Conservation (phyloP, 371 early-diverging fungal species). For the Mycotypha africana region DNA sequence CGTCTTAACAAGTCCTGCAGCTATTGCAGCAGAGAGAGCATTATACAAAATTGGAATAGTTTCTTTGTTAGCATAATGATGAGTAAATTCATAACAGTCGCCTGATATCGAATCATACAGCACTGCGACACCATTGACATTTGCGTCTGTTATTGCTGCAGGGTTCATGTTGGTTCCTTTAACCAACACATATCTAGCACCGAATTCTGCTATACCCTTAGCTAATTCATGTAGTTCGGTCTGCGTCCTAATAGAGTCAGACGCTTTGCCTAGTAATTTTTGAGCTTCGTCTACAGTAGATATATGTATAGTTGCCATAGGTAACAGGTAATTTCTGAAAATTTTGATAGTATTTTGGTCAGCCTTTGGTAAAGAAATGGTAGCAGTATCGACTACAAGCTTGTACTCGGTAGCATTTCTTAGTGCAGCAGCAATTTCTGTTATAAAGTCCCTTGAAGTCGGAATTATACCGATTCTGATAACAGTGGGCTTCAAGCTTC, state of each 20-base stretch:
- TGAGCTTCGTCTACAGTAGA: constrained; percentile 86
- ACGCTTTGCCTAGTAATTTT: constrained; percentile 29
- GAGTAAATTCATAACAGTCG: constrained; percentile 40
- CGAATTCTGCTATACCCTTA: constrained; percentile 35
- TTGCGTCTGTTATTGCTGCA: constrained; percentile 6
- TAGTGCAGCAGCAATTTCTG: constrained; percentile 43
- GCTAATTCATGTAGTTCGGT: constrained; percentile 54
- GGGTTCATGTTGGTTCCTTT: constrained; percentile 82
- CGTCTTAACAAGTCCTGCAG: constrained; percentile 64
- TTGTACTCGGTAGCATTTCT: constrained; percentile 26
- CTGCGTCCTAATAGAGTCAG: constrained; percentile 38
- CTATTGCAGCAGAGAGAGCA: constrained; percentile 80
- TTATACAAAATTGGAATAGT: constrained; percentile 86
- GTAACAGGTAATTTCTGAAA: constrained; percentile 56
- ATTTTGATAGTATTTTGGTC: constrained; percentile 60
- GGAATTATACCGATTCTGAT: constrained; percentile 83
- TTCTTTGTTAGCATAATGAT: constrained; percentile 51
- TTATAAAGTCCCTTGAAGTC: constrained; percentile 56
- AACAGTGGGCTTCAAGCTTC: no score
- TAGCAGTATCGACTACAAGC: constrained; percentile 81
- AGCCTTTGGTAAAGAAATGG: constrained; percentile 79
- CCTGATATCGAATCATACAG: constrained; percentile 45
- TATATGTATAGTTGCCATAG: constrained; percentile 65
- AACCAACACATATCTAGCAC: constrained; percentile 57
- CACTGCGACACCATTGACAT: constrained; percentile 61